phyloP scores from a whole-genome alignment of 176 grass and related monocot species.

The Musa itinerans region DNA sequence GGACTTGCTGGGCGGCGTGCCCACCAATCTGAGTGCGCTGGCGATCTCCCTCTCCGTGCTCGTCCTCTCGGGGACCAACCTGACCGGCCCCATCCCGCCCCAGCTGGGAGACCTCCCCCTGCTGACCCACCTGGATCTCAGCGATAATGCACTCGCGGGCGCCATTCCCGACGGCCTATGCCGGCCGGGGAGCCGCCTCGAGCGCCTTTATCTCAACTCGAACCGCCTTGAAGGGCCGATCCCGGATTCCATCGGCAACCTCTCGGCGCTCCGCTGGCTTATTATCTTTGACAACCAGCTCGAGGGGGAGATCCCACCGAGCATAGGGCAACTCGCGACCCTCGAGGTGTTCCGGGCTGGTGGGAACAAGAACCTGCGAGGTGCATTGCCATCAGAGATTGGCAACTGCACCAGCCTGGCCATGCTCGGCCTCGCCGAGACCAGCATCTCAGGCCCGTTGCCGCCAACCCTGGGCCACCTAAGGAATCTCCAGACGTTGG shows the following conservation, averaged over 20 bases:
- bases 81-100: conserved; percentile 52
- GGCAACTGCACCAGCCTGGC: conserved; percentile 50
- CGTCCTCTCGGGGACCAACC: conserved; percentile 58
- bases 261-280: conserved; percentile 43
- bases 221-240: conserved; percentile 63
- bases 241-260: conserved; percentile 45
- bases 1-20: conserved; percentile 47
- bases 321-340: conserved; percentile 35
- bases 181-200: conserved; percentile 50
- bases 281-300: conserved; percentile 82
- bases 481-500: conserved; percentile 52
- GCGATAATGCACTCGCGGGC: conserved; percentile 61
- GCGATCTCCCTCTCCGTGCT: conserved; percentile 39
- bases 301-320: conserved; percentile 46
- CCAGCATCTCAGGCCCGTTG: conserved; percentile 54
- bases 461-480: conserved; percentile 43
- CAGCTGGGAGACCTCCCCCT: conserved; percentile 36
- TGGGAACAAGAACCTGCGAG: conserved; percentile 71
- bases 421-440: conserved; percentile 75
- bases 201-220: conserved; percentile 42
- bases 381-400: conserved; percentile 44
- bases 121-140: conserved; percentile 55
- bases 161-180: conserved; percentile 43
- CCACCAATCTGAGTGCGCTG: conserved; percentile 33
- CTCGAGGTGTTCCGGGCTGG: conserved; percentile 49